phyloP scores from a whole-genome alignment of 148 eudicot species.

The Arbutus unedo region DNA sequence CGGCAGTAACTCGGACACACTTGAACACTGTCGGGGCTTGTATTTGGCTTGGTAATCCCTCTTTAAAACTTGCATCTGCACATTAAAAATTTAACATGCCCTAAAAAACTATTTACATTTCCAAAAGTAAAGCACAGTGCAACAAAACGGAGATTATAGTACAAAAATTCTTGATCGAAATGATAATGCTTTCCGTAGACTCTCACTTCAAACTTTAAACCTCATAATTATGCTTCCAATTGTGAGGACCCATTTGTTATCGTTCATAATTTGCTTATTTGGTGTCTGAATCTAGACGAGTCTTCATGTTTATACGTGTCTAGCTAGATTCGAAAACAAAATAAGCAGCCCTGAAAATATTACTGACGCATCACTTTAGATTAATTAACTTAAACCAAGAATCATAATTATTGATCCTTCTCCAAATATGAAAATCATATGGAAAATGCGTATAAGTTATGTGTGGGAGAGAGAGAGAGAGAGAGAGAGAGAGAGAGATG shows the following conservation, averaged over 20 bases:
- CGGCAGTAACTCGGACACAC: slow-evolving; percentile 73
- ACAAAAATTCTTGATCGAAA: not conserved
- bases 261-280: too few relatives aligned
- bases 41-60: slow-evolving; percentile 73
- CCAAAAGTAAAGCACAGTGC: not conserved
- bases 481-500: not conserved
- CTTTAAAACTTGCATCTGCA: slow-evolving; percentile 70
- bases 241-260: too few relatives aligned
- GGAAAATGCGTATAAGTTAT: not conserved
- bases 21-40: slow-evolving; percentile 86
- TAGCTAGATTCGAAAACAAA: too few relatives aligned
- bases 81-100: not conserved
- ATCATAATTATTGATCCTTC: not conserved
- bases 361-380: too few relatives aligned
- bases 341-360: too few relatives aligned
- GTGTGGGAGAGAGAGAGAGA: not conserved
- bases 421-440: not conserved
- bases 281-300: too few relatives aligned
- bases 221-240: not conserved
- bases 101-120: not conserved
- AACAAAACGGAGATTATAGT: too few relatives aligned
- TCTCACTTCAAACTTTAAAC: not conserved
- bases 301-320: too few relatives aligned
- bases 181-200: not conserved
- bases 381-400: not conserved